Conservation (phyloP, 331 rosid species). For the Erythrophleum ivorense region DNA sequence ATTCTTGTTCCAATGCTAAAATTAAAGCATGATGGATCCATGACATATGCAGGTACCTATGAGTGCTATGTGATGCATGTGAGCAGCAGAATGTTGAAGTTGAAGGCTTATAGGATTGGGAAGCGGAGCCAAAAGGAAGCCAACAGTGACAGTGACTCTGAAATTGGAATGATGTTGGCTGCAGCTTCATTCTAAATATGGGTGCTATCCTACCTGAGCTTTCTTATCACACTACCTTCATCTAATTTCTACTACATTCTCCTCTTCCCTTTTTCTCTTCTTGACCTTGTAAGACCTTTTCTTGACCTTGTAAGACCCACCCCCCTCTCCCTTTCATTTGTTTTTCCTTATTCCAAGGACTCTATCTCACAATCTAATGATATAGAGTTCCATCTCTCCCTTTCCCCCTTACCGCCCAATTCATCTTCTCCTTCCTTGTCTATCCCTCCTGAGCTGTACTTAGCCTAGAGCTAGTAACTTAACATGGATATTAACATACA, state of each 20-base stretch:
- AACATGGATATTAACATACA: too few species aligned
- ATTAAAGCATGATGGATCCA: slow-evolving; percentile 23
- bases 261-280: slow-evolving; percentile 48
- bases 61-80: slow-evolving; percentile 35
- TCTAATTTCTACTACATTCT: slow-evolving; percentile 26
- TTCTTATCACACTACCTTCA: slow-evolving; percentile 1
- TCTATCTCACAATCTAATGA: slow-evolving; percentile 43
- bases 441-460: slow-evolving; percentile 99
- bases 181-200: slow-evolving; percentile 39
- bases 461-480: slow-evolving; percentile 4
- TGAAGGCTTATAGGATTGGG: slow-evolving; percentile 32
- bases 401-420: slow-evolving; percentile 56
- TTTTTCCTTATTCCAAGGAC: slow-evolving; percentile 6
- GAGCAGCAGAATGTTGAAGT: not conserved
- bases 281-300: slow-evolving; percentile 99
- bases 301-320: slow-evolving; percentile 98
- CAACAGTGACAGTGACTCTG: slow-evolving; percentile 48
- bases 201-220: slow-evolving; percentile 99
- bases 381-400: slow-evolving; percentile 38
- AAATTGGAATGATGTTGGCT: slow-evolving; percentile 32
- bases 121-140: slow-evolving; percentile 40
- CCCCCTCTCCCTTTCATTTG: slow-evolving; percentile 15
- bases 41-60: slow-evolving; percentile 55
- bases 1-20: slow-evolving; percentile 18
- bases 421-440: slow-evolving; percentile 93